Percentiles rank a stretch among this genome's conserved stretches.
Conservation (phyloP, 2,329 filamentous ascomycete genomes). For the Colletotrichum sp. region DNA sequence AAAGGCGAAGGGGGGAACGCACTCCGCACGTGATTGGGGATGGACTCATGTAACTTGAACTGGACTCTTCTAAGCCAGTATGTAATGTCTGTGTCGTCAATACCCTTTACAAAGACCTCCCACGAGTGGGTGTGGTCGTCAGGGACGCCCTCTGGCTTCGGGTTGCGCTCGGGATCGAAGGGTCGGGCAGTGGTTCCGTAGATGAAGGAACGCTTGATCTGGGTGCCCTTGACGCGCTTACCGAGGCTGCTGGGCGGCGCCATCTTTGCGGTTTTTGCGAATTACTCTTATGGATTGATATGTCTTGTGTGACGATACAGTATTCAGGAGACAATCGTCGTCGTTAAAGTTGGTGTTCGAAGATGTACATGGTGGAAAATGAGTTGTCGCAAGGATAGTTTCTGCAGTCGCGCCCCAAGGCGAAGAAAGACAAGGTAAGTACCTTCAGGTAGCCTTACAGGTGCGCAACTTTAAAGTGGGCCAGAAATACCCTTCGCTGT, state of each 20-base stretch:
- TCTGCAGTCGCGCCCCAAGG: not conserved
- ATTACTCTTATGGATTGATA: not conserved
- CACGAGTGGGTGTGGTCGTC: constrained; percentile 96
- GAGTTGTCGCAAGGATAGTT: not conserved
- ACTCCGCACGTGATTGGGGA: constrained; percentile 87
- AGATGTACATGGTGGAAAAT: not conserved
- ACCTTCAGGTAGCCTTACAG: not conserved
- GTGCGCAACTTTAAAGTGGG: not conserved
- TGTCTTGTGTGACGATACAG: not conserved
- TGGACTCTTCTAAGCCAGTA: constrained; percentile 97
- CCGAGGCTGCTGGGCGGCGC: constrained; percentile 62
- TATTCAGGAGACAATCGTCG: not conserved
- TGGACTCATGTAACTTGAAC: constrained; percentile 98
- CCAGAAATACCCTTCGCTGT: not conserved
- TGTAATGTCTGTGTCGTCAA: constrained; percentile 88
- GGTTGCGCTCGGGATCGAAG: constrained; percentile 79
- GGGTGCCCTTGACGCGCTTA: constrained; percentile 69
- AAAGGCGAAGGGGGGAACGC: constrained; percentile 31
- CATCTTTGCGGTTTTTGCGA: constrained; percentile 43
- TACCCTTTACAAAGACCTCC: constrained; percentile 90
- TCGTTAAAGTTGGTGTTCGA: not conserved
- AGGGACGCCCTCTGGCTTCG: constrained; percentile 77
- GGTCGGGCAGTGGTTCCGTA: constrained; percentile 82
- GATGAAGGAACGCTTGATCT: constrained; percentile 70
- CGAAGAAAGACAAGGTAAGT: not conserved